A percentile compares a stretch with the other conserved stretches of the same genome.
Conservation (phyloP, 163 green algal genomes). For the Volvox carteri region DNA sequence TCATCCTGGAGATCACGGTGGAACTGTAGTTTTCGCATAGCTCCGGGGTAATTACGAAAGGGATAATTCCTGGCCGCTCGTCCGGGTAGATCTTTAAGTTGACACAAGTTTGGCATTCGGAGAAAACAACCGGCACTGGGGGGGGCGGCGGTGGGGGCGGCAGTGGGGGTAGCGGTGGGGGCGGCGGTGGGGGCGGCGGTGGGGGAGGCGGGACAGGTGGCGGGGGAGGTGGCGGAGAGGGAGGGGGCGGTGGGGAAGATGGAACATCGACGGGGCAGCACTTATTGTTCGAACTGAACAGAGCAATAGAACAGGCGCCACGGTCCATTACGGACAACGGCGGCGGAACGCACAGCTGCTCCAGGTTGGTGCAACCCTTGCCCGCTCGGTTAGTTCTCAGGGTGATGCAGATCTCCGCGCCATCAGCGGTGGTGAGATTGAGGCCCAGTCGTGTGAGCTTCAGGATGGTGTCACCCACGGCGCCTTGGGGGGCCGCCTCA, state of each 20-base stretch:
- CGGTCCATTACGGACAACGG: not conserved
- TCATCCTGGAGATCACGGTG: not conserved
- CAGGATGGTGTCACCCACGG: not conserved
- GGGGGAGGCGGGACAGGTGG: not conserved
- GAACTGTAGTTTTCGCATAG: not conserved
- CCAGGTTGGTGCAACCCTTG: not conserved
- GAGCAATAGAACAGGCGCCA: not conserved
- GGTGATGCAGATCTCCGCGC: conserved; percentile 40
- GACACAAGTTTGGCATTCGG: not conserved
- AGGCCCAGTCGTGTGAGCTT: conserved; percentile 14
- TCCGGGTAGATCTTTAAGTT: not conserved
- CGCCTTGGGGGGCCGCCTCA: not conserved
- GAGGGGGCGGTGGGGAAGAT: not conserved
- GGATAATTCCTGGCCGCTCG: not conserved
- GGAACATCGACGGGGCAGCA: not conserved
- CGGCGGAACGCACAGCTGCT: not conserved
- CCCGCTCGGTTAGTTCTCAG: not conserved
- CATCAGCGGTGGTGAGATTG: not conserved
- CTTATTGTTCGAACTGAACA: not conserved
- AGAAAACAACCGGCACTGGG: not conserved
- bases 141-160: no score
- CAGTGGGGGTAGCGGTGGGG: not conserved
- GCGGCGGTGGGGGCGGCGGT: no score
- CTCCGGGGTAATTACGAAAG: not conserved
- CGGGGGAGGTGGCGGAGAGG: no score